Evolutionary conservation across 2,329 filamentous ascomycete species (phyloP).

Genomic region (Aspergillus sojae): DNA sequence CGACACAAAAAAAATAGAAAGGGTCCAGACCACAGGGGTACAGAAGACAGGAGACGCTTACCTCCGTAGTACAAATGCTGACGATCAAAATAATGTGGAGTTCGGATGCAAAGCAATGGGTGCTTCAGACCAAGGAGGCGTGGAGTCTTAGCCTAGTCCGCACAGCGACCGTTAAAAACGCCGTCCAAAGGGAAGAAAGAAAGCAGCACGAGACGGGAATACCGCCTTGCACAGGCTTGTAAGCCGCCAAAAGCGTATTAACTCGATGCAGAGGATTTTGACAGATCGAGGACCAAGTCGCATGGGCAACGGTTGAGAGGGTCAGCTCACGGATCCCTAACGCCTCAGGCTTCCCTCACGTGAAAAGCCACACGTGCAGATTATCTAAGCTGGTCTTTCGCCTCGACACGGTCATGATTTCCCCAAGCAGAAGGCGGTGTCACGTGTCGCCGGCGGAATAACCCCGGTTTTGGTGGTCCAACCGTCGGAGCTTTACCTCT

Average conservation of each 20-base stretch:
- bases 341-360: slow-evolving; percentile 24
- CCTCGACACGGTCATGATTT: neutral
- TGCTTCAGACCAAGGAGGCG: slow-evolving; percentile 34
- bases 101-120: slow-evolving; percentile 22
- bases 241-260: slow-evolving; percentile 29
- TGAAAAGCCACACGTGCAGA: slow-evolving; percentile 14
- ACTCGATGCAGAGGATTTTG: slow-evolving; percentile 21
- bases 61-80: slow-evolving; percentile 18
- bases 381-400: slow-evolving; percentile 15
- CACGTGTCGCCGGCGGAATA: slow-evolving; percentile 14
- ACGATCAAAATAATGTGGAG: slow-evolving; percentile 16
- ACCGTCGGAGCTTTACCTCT: slow-evolving; percentile 1
- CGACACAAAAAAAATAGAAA: neutral
- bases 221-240: slow-evolving; percentile 34
- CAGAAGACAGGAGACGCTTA: slow-evolving; percentile 15
- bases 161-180: slow-evolving; percentile 33
- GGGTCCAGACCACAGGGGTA: slow-evolving; percentile 9
- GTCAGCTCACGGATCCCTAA: slow-evolving; percentile 25
- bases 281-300: slow-evolving; percentile 26
- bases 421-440: slow-evolving; percentile 18
- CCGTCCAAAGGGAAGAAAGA: slow-evolving; percentile 25
- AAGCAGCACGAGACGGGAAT: slow-evolving; percentile 31
- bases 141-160: slow-evolving; percentile 32
- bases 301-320: slow-evolving; percentile 29
- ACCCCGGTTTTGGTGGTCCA: slow-evolving; percentile 1